Percentiles rank a stretch among this genome's conserved stretches.
These are phyloP conservation scores for Phytopythium sindhum DNA, from an alignment of 352 stramenopile species.

Conservation along the genomic window DNA sequence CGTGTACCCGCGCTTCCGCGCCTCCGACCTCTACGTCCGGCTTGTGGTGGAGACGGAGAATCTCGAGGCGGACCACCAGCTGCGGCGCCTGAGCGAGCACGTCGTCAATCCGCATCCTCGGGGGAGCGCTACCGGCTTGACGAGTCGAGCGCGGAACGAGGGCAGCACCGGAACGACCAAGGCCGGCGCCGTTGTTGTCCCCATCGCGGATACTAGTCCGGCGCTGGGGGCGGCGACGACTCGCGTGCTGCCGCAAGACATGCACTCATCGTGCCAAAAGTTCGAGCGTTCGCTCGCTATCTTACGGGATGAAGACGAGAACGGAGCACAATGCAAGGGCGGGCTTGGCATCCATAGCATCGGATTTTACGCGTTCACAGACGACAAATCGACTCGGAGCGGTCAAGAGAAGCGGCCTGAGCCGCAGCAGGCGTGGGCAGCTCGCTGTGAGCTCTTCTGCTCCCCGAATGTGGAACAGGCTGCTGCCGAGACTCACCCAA, in stretches of 20 bases:
- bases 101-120: constrained; percentile 25
- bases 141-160: not conserved
- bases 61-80: constrained; percentile 56
- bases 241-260: not conserved
- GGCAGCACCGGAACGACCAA: not conserved
- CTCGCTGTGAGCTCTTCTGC: constrained; percentile 26
- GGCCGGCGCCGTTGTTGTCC: not conserved
- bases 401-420: not conserved
- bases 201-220: not conserved
- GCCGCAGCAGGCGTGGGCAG: not conserved
- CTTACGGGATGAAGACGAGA: not conserved
- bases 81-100: constrained; percentile 63
- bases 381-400: not conserved
- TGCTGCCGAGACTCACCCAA: constrained; percentile 12
- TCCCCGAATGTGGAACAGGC: constrained; percentile 9
- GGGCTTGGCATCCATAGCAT: not conserved
- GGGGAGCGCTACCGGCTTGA: no score
- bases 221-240: not conserved
- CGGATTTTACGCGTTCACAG: not conserved
- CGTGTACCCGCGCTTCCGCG: constrained; percentile 59
- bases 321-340: not conserved
- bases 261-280: no score
- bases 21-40: constrained; percentile 61
- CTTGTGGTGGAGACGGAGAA: constrained; percentile 71
- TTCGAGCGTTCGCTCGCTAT: not conserved